phyloP scores from a whole-genome alignment of 2,329 filamentous ascomycete genomes.

The Curvularia sp. region DNA sequence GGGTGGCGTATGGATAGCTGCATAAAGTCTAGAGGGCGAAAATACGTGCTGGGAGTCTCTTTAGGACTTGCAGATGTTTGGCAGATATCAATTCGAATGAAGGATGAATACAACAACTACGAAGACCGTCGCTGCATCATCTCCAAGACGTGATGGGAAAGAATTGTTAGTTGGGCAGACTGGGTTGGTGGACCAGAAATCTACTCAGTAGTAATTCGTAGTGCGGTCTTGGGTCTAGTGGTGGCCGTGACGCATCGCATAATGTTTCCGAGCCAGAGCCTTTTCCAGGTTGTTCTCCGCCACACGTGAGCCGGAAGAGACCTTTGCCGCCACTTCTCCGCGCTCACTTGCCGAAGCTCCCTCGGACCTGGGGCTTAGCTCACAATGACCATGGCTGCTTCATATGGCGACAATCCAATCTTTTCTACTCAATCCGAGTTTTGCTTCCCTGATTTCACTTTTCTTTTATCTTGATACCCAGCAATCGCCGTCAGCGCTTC shows the following conservation, averaged over 20 bases:
- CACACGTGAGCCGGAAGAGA: conserved; percentile 31
- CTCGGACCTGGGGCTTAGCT: conserved; percentile 35
- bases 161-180: not conserved
- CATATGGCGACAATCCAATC: conserved; percentile 18
- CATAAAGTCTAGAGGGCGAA: conserved; percentile 8
- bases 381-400: conserved; percentile 32
- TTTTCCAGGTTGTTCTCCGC: conserved; percentile 18
- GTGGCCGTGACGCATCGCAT: conserved; percentile 1
- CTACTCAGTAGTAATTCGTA: not conserved
- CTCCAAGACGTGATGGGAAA: not conserved
- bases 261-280: conserved; percentile 15
- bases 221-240: not conserved
- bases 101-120: conserved; percentile 6
- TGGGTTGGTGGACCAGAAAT: not conserved
- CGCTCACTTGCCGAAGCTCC: conserved; percentile 47
- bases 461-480: conserved; percentile 12
- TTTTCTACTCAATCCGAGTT: conserved; percentile 9
- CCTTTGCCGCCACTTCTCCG: conserved; percentile 35
- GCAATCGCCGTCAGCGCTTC: conserved; percentile 20
- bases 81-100: conserved; percentile 15
- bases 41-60: conserved; percentile 8
- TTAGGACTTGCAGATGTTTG: conserved; percentile 24
- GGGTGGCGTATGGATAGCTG: not conserved
- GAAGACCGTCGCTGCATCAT: not conserved
- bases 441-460: conserved; percentile 3